Evolutionary conservation across 306 rosid species (phyloP).

Genomic region (Vigna unguiculata): DNA sequence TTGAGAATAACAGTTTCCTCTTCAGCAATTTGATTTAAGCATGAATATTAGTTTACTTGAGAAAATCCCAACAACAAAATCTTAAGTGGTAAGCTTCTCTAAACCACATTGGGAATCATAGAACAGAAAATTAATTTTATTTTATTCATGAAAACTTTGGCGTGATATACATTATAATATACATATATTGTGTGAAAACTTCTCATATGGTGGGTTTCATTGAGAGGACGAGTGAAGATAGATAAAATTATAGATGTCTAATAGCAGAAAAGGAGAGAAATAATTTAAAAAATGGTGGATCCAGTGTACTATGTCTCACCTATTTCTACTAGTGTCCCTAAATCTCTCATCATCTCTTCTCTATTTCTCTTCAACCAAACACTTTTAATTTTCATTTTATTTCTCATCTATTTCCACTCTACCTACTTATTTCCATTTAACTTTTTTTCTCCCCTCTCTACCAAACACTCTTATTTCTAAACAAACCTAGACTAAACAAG

Average conservation of each 20-base stretch:
- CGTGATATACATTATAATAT: slow-evolving; percentile 11
- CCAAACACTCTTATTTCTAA: not conserved
- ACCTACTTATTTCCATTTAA: too few species aligned
- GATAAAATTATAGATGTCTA: too few species aligned
- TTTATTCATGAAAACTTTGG: not conserved
- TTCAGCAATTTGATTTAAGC: slow-evolving; percentile 25
- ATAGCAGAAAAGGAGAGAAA: too few species aligned
- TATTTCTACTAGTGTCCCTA: too few species aligned
- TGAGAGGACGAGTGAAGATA: too few species aligned
- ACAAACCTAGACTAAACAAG: not conserved
- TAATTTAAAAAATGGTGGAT: too few species aligned
- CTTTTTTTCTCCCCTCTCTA: too few species aligned
- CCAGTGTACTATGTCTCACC: too few species aligned
- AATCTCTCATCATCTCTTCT: too few species aligned
- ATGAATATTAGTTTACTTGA: slow-evolving; percentile 7
- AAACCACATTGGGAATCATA: slow-evolving; percentile 23
- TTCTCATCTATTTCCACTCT: too few species aligned
- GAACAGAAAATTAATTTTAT: not conserved
- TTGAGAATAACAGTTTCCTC: slow-evolving; percentile 24
- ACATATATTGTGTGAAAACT: not conserved
- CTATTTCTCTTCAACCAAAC: too few species aligned
- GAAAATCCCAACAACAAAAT: slow-evolving; percentile 20
- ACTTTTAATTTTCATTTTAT: too few species aligned
- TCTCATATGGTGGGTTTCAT: not conserved
- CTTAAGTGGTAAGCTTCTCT: slow-evolving; percentile 3